Evolutionary conservation across 1,284 basidiomycete species (phyloP).

Genomic region (Amylostereum areolatum): DNA sequence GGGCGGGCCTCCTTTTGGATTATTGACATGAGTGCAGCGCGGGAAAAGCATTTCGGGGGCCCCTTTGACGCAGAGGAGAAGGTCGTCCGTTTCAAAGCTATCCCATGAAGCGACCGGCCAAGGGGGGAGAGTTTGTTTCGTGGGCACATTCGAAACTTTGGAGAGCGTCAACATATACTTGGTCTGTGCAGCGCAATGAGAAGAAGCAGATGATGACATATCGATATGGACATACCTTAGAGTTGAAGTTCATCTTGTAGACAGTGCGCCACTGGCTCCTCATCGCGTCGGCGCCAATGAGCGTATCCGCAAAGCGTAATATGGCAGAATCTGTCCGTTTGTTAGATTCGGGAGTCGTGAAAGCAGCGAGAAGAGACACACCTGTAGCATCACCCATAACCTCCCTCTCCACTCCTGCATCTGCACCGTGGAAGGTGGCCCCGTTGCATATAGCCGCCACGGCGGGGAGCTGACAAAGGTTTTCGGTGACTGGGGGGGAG

Average conservation of each 20-base stretch:
- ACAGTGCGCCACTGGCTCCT: conserved; percentile 24
- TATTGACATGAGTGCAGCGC: conserved; percentile 35
- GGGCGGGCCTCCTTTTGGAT: conserved; percentile 25
- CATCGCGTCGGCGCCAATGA: conserved; percentile 22
- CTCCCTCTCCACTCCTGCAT: conserved; percentile 28
- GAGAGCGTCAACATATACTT: conserved; percentile 50
- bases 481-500: conserved; percentile 8
- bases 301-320: conserved; percentile 43
- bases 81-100: conserved; percentile 23
- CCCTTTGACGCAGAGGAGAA: conserved; percentile 45
- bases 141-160: conserved; percentile 8
- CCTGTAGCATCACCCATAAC: conserved; percentile 62
- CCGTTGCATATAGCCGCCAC: conserved; percentile 56
- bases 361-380: conserved; percentile 12
- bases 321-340: conserved; percentile 43
- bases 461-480: conserved; percentile 25
- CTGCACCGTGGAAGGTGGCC: conserved; percentile 39
- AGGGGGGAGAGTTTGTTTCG: conserved; percentile 16
- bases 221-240: conserved; percentile 26
- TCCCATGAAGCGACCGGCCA: conserved; percentile 27
- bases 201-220: background rate
- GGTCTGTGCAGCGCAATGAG: conserved; percentile 26
- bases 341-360: background rate
- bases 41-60: conserved; percentile 53
- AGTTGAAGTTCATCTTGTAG: conserved; percentile 45